Percentiles rank a stretch among this genome's conserved stretches.
Conservation (phyloP, 2,329 filamentous ascomycete species). For the Cladosporium sp. region DNA sequence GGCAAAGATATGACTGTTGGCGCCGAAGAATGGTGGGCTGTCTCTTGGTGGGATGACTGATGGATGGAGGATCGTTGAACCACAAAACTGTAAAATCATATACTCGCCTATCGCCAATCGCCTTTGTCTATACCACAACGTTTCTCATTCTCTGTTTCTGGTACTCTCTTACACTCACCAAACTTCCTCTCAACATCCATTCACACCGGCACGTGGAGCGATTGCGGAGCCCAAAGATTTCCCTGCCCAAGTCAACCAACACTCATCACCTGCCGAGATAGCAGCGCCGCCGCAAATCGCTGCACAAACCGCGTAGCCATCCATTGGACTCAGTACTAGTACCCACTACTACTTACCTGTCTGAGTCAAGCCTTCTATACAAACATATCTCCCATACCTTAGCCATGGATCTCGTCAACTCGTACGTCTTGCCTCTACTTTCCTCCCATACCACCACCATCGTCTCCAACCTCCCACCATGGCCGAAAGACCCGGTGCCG, state of each 20-base stretch:
- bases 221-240: background rate
- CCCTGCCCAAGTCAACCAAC: background rate
- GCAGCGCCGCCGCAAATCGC: conserved; percentile 7
- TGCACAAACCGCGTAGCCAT: conserved; percentile 1
- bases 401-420: conserved; percentile 34
- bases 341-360: conserved; percentile 5
- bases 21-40: conserved; percentile 1
- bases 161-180: background rate
- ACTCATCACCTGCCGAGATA: conserved; percentile 3
- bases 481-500: conserved; percentile 9
- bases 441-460: background rate
- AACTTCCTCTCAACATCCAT: background rate
- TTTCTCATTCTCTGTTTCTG: background rate
- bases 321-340: conserved; percentile 7
- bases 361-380: conserved; percentile 2
- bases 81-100: background rate
- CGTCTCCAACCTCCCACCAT: conserved; percentile 6
- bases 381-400: background rate
- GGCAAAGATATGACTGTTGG: background rate
- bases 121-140: background rate
- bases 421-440: conserved; percentile 16
- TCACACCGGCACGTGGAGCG: conserved; percentile 5
- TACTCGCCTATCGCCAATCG: conserved; percentile 2
- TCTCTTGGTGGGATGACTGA: background rate
- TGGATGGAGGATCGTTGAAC: background rate